A percentile compares a stretch with the other conserved stretches of the same genome.
Evolutionary conservation across 2,329 filamentous ascomycete species (phyloP).

Genomic region (Uncinocarpus reesii): DNA sequence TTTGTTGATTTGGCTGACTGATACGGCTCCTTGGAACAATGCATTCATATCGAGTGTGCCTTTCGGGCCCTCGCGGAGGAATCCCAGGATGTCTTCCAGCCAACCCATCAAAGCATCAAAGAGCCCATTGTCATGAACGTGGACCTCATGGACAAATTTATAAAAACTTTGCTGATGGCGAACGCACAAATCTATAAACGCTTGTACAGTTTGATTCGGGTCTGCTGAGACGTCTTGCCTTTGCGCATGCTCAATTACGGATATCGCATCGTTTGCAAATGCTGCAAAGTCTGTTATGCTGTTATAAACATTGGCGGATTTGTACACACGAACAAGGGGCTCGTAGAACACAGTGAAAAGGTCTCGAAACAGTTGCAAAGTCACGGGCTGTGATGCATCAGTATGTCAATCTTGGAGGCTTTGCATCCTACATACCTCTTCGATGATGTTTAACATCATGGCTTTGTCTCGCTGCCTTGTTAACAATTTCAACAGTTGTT

Average conservation of each 20-base stretch:
- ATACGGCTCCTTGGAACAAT: constrained; percentile 69
- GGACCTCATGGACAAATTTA: constrained; percentile 97
- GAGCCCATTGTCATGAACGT: constrained; percentile 89
- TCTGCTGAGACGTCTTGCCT: constrained; percentile 79
- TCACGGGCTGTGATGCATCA: constrained; percentile 54
- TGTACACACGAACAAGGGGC: constrained; percentile 91
- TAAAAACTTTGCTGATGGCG: constrained; percentile 96
- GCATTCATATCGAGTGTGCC: constrained; percentile 91
- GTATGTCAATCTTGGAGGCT: background rate
- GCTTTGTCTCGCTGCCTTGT: constrained; percentile 86
- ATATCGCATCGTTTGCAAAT: constrained; percentile 88
- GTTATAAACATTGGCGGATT: constrained; percentile 95
- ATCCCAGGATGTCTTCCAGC: constrained; percentile 92
- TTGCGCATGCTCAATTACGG: constrained; percentile 59
- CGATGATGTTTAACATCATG: constrained; percentile 93
- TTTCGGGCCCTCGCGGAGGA: constrained; percentile 73
- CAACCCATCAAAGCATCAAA: constrained; percentile 95
- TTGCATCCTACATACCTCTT: constrained; percentile 48
- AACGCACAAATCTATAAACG: constrained; percentile 92
- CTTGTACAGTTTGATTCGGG: constrained; percentile 94
- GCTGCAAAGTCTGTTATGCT: constrained; percentile 91
- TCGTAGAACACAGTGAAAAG: constrained; percentile 99
- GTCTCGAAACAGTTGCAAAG: constrained; percentile 87
- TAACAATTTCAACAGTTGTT: constrained; percentile 86
- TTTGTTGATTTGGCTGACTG: constrained; percentile 58